These are phyloP conservation scores for Elongisporangium prolatum DNA, from an alignment of 352 stramenopile species.

Conservation along the genomic window DNA sequence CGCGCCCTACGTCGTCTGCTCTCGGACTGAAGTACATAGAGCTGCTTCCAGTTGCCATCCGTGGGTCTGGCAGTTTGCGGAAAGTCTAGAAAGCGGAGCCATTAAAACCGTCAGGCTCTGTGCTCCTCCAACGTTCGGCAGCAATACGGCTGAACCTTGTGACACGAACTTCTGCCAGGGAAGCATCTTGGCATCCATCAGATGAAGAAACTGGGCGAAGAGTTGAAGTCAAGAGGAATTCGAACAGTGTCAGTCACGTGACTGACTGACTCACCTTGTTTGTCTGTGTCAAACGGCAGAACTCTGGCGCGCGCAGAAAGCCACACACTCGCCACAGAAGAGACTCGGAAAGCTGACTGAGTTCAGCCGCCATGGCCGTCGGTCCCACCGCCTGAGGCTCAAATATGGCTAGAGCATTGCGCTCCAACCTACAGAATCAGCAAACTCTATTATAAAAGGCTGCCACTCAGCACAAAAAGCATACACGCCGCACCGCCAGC, in stretches of 20 bases:
- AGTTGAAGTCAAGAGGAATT: not conserved
- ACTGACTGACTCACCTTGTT: slow-evolving; percentile 21
- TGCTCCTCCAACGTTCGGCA: not conserved
- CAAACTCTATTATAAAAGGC: not conserved
- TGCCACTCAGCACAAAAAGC: not conserved
- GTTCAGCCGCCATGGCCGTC: slow-evolving; percentile 26
- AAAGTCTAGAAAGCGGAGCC: not conserved
- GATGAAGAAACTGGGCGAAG: slow-evolving; percentile 20
- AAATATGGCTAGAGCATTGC: slow-evolving; percentile 36
- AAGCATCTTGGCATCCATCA: slow-evolving; percentile 1
- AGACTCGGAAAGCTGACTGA: slow-evolving; percentile 29
- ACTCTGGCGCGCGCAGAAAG: slow-evolving; percentile 29
- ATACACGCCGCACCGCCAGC: slow-evolving; percentile 23
- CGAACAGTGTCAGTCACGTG: not conserved
- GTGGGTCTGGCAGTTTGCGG: not conserved
- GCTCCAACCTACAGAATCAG: slow-evolving; percentile 22
- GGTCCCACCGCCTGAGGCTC: not conserved
- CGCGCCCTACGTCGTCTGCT: not conserved
- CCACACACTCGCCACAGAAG: slow-evolving; percentile 18
- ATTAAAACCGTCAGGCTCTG: not conserved
- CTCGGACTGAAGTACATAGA: not conserved
- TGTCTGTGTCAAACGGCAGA: slow-evolving; percentile 24
- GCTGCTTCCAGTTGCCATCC: not conserved
- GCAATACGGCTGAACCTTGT: not conserved
- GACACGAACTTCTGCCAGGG: not conserved